phyloP scores from a whole-genome alignment of 1,139 yeast genomes.

The Hemisphaericaspora lyxosophila region DNA sequence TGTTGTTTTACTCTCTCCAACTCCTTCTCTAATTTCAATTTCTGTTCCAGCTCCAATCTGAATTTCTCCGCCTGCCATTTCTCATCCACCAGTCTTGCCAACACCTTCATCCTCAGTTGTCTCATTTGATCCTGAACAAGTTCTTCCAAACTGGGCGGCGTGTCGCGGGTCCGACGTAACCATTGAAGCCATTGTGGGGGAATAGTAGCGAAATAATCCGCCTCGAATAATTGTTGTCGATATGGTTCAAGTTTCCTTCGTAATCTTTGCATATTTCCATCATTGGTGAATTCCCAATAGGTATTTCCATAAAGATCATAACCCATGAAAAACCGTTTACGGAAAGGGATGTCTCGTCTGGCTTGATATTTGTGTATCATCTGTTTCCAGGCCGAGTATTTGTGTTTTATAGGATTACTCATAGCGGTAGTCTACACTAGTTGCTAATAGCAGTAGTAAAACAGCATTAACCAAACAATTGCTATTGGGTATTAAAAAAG shows the following conservation, averaged over 20 bases:
- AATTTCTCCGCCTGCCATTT: conserved; percentile 51
- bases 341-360: conserved; percentile 63
- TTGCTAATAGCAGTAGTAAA: too few species aligned
- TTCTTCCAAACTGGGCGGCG: conserved; percentile 64
- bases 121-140: conserved; percentile 58
- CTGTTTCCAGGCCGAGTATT: conserved; percentile 43
- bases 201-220: conserved; percentile 49
- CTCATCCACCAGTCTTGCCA: conserved; percentile 61
- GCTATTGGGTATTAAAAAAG: too few species aligned
- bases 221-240: conserved; percentile 39
- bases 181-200: conserved; percentile 84
- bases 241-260: conserved; percentile 53
- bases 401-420: conserved; percentile 40
- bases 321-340: conserved; percentile 59
- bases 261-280: conserved; percentile 46
- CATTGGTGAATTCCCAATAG: conserved; percentile 74
- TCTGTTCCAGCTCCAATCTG: conserved; percentile 34
- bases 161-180: conserved; percentile 63
- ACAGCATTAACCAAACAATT: too few species aligned
- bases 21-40: conserved; percentile 32
- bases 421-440: too few species aligned
- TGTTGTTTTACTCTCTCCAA: conserved; percentile 30
- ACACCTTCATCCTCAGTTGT: conserved; percentile 51
- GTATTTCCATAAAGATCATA: conserved; percentile 81
- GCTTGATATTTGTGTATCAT: conserved; percentile 60